phyloP scores from a whole-genome alignment of 2,329 filamentous ascomycete genomes.

The Zalaria obscura region DNA sequence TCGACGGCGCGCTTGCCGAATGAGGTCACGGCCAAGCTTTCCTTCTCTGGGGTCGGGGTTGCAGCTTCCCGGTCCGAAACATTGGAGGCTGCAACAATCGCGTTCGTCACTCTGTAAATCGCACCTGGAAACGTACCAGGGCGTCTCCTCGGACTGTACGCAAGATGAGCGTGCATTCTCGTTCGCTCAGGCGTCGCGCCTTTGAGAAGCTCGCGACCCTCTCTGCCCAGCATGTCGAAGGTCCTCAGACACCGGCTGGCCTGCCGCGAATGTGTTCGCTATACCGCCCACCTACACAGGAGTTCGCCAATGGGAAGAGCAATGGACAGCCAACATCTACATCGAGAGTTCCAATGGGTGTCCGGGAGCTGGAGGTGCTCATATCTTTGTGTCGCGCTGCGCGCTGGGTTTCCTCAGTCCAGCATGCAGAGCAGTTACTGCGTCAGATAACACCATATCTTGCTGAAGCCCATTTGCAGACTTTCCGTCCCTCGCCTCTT shows the following conservation, averaged over 20 bases:
- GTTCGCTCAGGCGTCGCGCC: constrained; percentile 30
- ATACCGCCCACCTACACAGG: constrained; percentile 6
- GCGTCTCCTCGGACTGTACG: no score
- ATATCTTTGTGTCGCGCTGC: constrained; percentile 85
- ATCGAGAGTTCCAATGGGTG: constrained; percentile 31
- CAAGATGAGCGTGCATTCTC: no score
- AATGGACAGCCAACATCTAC: constrained; percentile 3
- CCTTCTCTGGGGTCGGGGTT: no score
- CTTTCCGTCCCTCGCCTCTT: constrained; percentile 66
- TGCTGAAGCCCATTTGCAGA: constrained; percentile 67
- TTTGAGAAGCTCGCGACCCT: constrained; percentile 36
- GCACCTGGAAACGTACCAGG: no score
- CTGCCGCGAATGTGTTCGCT: constrained; percentile 28
- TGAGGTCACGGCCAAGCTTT: no score
- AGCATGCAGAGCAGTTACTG: constrained; percentile 67
- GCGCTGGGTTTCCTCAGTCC: constrained; percentile 52
- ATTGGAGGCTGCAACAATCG: no score
- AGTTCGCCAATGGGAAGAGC: constrained; percentile 9
- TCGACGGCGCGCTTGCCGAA: no score
- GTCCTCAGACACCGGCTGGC: constrained; percentile 18
- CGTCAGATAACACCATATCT: constrained; percentile 72
- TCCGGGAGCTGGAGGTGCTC: constrained; percentile 83
- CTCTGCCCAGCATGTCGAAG: constrained; percentile 22
- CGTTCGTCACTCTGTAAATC: no score
- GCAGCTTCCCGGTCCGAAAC: no score